These are phyloP conservation scores for Xerocomus potaroensis DNA, from an alignment of 768 basidiomycete species.

Conservation along the genomic window DNA sequence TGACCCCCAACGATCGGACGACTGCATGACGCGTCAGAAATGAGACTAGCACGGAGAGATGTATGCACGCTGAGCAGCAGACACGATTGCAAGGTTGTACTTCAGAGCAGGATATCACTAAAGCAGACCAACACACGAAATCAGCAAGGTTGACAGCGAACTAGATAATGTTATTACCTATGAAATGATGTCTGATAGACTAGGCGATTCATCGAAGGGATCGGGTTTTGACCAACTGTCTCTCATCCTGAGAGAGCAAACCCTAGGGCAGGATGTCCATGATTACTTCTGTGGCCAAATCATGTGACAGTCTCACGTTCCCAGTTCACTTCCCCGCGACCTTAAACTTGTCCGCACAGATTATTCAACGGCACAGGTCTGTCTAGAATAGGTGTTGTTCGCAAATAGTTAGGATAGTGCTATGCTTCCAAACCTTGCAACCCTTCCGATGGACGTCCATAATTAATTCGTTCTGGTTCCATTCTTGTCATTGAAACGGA, in stretches of 20 bases:
- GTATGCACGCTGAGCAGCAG: background rate
- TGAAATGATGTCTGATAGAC: background rate
- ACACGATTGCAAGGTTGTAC: background rate
- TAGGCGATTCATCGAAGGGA: background rate
- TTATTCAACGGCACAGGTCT: too few relatives aligned
- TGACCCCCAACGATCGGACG: background rate
- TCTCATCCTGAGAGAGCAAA: background rate
- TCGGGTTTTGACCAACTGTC: background rate
- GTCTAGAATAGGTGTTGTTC: too few relatives aligned
- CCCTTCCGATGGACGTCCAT: too few relatives aligned
- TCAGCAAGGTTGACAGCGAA: background rate
- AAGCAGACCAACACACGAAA: background rate
- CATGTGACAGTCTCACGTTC: too few relatives aligned
- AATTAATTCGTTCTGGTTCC: too few relatives aligned
- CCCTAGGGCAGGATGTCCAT: background rate
- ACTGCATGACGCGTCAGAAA: background rate
- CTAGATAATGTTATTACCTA: background rate
- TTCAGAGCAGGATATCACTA: too few relatives aligned
- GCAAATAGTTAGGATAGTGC: too few relatives aligned
- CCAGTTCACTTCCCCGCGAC: too few relatives aligned
- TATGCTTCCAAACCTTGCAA: too few relatives aligned
- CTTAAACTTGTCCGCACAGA: too few relatives aligned
- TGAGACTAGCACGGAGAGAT: background rate
- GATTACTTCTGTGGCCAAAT: too few relatives aligned
- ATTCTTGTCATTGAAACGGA: too few relatives aligned